Conservation (phyloP, 164 flowering plant genomes). For the Kingdonia uniflora region DNA sequence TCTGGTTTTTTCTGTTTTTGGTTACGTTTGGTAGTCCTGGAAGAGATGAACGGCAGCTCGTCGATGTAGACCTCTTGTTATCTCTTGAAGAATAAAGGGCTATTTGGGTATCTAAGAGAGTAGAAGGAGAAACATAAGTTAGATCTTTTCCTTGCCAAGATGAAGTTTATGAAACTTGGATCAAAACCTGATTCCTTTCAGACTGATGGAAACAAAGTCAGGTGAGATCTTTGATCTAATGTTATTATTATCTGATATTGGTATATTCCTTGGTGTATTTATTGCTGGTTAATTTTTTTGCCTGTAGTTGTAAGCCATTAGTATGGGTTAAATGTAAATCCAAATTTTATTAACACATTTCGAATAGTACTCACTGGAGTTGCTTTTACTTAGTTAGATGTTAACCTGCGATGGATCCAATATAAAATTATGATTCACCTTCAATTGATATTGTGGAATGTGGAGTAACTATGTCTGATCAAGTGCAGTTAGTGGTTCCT, state of each 20-base stretch:
- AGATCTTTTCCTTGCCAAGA: constrained; percentile 27
- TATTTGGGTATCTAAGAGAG: constrained; percentile 9
- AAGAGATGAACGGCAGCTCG: background rate
- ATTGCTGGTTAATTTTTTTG: background rate
- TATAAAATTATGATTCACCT: too few species aligned
- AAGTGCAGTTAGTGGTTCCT: background rate
- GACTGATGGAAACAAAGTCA: constrained; percentile 58
- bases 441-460: too few species aligned
- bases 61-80: constrained; percentile 4
- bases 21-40: constrained; percentile 8
- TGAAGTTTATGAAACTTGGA: constrained; percentile 99
- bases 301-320: background rate
- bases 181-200: constrained; percentile 89
- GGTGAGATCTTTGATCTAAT: too few species aligned
- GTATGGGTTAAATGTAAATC: background rate
- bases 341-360: background rate
- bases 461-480: too few species aligned
- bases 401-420: background rate
- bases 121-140: constrained; percentile 5
- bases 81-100: constrained; percentile 17
- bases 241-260: background rate
- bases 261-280: background rate
- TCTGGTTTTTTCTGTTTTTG: constrained; percentile 5
- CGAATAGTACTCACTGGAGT: background rate
- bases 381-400: background rate